phyloP scores from a whole-genome alignment of 495 filamentous ascomycete genomes.

The Penicillium pancosmium region DNA sequence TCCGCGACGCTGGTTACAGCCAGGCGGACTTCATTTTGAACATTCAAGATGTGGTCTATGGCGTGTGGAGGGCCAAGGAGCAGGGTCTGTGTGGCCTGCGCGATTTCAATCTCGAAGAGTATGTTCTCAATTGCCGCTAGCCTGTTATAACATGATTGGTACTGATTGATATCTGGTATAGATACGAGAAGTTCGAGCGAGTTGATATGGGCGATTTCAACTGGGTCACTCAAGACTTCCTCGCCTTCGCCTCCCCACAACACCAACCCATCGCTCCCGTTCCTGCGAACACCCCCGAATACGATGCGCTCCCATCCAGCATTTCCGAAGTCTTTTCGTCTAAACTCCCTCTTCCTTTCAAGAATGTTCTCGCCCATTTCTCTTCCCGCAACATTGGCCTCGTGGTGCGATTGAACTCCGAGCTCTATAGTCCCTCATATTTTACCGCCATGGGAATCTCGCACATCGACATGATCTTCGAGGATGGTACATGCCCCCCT shows the following conservation, averaged over 20 bases:
- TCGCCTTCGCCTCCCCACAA: slow-evolving; percentile 96
- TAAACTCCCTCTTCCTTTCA: slow-evolving; percentile 78
- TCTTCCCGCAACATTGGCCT: slow-evolving; percentile 81
- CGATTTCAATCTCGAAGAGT: slow-evolving; percentile 93
- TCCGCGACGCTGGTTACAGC: slow-evolving; percentile 97
- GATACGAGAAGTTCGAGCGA: slow-evolving; percentile 89
- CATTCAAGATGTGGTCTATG: slow-evolving; percentile 96
- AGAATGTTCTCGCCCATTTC: slow-evolving; percentile 93
- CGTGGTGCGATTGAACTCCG: slow-evolving; percentile 92
- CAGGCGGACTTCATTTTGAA: slow-evolving; percentile 95
- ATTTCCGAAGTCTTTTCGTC: slow-evolving; percentile 64
- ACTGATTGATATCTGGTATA: slow-evolving; percentile 43
- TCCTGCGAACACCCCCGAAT: slow-evolving; percentile 68
- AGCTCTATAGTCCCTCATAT: slow-evolving; percentile 91
- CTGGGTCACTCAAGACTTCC: slow-evolving; percentile 93
- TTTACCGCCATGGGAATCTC: slow-evolving; percentile 94
- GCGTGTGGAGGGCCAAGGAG: slow-evolving; percentile 98
- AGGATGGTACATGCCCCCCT: slow-evolving; percentile 94
- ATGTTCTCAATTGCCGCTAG: slow-evolving; percentile 31
- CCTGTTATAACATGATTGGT: not conserved
- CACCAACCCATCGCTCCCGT: slow-evolving; percentile 73
- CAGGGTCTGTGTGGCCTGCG: slow-evolving; percentile 83
- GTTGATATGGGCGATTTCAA: slow-evolving; percentile 99
- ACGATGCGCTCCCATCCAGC: slow-evolving; percentile 68
- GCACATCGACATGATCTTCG: slow-evolving; percentile 99